phyloP scores from a whole-genome alignment of 495 filamentous ascomycete genomes.

The Elaphomyces granulatus region DNA sequence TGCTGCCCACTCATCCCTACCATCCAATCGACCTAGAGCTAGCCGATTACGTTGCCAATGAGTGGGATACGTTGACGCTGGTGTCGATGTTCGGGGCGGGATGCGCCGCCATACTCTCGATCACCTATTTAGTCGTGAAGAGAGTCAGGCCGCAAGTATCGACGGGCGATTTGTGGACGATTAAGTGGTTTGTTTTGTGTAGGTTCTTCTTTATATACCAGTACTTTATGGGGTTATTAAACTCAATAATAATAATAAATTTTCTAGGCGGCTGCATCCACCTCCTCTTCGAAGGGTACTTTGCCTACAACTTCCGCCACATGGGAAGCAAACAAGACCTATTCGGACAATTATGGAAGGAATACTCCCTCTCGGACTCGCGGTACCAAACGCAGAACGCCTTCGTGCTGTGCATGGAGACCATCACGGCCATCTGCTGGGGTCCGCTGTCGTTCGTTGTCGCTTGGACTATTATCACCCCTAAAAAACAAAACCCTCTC shows the following conservation, averaged over 20 bases:
- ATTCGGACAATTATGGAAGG: slow-evolving; percentile 76
- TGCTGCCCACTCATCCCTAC: slow-evolving; percentile 46
- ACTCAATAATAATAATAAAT: slow-evolving; percentile 5
- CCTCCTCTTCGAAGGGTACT: slow-evolving; percentile 80
- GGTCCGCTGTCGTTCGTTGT: slow-evolving; percentile 65
- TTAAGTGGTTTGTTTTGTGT: slow-evolving; percentile 56
- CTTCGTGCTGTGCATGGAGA: slow-evolving; percentile 75
- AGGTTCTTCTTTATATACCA: slow-evolving; percentile 15
- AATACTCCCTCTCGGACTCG: slow-evolving; percentile 73
- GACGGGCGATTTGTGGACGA: slow-evolving; percentile 36
- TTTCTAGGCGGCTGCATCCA: slow-evolving; percentile 55
- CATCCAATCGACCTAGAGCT: slow-evolving; percentile 51
- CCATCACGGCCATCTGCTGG: slow-evolving; percentile 69
- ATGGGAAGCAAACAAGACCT: slow-evolving; percentile 47
- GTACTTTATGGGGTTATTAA: background rate
- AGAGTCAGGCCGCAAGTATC: slow-evolving; percentile 32
- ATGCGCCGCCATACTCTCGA: slow-evolving; percentile 35
- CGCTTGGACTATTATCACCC: slow-evolving; percentile 39
- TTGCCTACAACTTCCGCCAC: slow-evolving; percentile 46
- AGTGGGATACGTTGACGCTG: slow-evolving; percentile 37
- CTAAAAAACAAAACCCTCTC: slow-evolving; percentile 41
- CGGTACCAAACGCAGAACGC: slow-evolving; percentile 66
- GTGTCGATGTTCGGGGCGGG: slow-evolving; percentile 37
- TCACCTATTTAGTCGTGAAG: slow-evolving; percentile 34
- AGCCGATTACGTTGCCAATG: slow-evolving; percentile 46